phyloP scores from a whole-genome alignment of 2,329 filamentous ascomycete species.

The Bipolaris gigantea region DNA sequence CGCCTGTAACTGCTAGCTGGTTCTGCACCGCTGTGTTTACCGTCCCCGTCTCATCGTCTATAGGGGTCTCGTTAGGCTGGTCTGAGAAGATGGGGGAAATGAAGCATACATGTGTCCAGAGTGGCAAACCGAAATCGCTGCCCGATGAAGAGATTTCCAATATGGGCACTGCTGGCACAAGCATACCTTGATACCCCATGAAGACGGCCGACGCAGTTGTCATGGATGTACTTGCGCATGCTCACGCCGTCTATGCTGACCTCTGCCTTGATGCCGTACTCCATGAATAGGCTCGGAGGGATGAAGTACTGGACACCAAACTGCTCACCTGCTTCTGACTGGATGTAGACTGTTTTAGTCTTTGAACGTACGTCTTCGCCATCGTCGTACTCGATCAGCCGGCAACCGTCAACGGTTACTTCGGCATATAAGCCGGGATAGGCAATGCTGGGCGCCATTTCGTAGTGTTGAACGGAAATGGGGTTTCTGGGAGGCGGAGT shows the following conservation, averaged over 20 bases:
- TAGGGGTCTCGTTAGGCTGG: no score
- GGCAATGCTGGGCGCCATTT: conserved; percentile 14
- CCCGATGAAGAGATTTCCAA: neutral
- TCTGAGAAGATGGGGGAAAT: neutral
- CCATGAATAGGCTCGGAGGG: neutral
- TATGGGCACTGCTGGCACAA: neutral
- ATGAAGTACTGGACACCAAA: conserved; percentile 11
- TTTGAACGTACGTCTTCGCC: conserved; percentile 1
- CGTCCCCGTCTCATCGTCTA: neutral
- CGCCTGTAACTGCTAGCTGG: neutral
- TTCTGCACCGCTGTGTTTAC: neutral
- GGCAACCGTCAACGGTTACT: conserved; percentile 10
- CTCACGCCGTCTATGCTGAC: conserved; percentile 10
- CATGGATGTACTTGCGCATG: conserved; percentile 3
- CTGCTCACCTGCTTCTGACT: conserved; percentile 3
- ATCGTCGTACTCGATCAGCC: conserved; percentile 12
- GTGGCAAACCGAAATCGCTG: conserved; percentile 6
- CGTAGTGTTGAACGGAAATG: no score
- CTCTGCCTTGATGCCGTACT: conserved; percentile 2
- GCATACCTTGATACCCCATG: neutral
- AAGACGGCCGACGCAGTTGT: neutral
- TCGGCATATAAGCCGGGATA: conserved; percentile 12
- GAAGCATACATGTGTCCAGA: conserved; percentile 2
- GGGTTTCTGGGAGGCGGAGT: neutral
- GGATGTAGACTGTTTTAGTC: conserved; percentile 7